These are phyloP conservation scores for Lophiotrema nucula DNA, from an alignment of 495 filamentous ascomycete species.

Conservation along the genomic window DNA sequence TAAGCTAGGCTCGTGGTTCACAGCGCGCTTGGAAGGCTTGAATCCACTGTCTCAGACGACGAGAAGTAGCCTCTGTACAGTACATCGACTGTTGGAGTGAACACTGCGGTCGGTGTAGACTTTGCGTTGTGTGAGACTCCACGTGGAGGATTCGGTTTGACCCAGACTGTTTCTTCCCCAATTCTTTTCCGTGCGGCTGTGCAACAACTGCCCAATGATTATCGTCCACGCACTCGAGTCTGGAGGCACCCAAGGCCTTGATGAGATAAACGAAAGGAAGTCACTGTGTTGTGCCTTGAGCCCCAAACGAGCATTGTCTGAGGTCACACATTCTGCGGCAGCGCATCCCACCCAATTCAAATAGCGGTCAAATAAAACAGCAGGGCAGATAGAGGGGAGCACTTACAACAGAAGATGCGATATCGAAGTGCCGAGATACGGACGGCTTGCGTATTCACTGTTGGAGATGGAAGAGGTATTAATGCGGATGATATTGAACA, in stretches of 20 bases:
- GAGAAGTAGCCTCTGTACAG: not conserved
- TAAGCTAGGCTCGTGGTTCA: no score
- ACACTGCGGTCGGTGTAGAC: not conserved
- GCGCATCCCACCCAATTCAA: conserved; percentile 4
- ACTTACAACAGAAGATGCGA: not conserved
- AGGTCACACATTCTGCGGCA: not conserved
- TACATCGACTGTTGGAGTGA: no score
- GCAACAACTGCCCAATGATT: no score
- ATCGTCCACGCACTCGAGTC: no score
- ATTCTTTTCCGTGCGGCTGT: not conserved
- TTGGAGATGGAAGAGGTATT: conserved; percentile 10
- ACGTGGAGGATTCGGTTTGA: conserved; percentile 1
- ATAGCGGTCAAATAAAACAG: conserved; percentile 2
- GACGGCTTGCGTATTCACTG: conserved; percentile 12
- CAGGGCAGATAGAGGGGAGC: not conserved
- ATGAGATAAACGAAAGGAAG: no score
- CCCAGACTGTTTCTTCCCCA: not conserved
- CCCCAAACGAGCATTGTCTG: conserved; percentile 13
- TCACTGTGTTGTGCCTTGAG: not conserved
- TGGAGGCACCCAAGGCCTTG: no score
- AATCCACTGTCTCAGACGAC: not conserved
- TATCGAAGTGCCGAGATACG: conserved; percentile 5
- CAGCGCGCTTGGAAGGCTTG: not conserved
- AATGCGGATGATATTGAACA: conserved; percentile 15
- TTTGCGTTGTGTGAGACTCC: not conserved